phyloP scores from a whole-genome alignment of 2,329 filamentous ascomycete genomes.

The Sclerotinia glacialis region DNA sequence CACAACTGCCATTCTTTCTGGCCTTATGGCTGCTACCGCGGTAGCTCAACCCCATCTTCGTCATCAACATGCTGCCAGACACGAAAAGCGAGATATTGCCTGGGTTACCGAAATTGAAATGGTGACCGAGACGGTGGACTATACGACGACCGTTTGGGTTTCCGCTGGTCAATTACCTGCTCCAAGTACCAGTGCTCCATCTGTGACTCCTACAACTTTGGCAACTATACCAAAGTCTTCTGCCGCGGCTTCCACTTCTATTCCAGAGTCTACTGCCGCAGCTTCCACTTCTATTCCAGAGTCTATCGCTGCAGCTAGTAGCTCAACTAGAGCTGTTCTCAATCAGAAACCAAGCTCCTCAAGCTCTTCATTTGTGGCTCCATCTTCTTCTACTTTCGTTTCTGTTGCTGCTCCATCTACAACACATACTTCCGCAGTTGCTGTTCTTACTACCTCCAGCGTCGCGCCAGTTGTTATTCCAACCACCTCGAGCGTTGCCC shows the following conservation, averaged over 20 bases:
- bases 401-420: constrained; percentile 9
- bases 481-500: constrained; percentile 30
- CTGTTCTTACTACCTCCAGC: background rate
- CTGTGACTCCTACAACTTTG: constrained; percentile 22
- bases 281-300: constrained; percentile 19
- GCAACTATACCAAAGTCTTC: constrained; percentile 27
- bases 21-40: constrained; percentile 35
- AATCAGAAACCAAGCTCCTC: background rate
- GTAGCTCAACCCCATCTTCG: constrained; percentile 39
- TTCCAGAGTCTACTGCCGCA: constrained; percentile 12
- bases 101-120: constrained; percentile 49
- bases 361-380: constrained; percentile 8
- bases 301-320: constrained; percentile 8
- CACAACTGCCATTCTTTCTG: constrained; percentile 35
- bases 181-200: constrained; percentile 19
- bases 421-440: too few relatives aligned
- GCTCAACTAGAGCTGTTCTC: background rate
- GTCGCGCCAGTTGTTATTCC: constrained; percentile 7
- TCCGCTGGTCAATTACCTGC: constrained; percentile 31
- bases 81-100: constrained; percentile 41
- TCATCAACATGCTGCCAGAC: constrained; percentile 39
- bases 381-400: constrained; percentile 18
- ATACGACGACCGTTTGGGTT: constrained; percentile 44
- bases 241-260: constrained; percentile 27
- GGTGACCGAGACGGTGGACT: constrained; percentile 47